These are phyloP conservation scores for Colletotrichum tabaci DNA, from an alignment of 2,329 filamentous ascomycete species.

Conservation along the genomic window DNA sequence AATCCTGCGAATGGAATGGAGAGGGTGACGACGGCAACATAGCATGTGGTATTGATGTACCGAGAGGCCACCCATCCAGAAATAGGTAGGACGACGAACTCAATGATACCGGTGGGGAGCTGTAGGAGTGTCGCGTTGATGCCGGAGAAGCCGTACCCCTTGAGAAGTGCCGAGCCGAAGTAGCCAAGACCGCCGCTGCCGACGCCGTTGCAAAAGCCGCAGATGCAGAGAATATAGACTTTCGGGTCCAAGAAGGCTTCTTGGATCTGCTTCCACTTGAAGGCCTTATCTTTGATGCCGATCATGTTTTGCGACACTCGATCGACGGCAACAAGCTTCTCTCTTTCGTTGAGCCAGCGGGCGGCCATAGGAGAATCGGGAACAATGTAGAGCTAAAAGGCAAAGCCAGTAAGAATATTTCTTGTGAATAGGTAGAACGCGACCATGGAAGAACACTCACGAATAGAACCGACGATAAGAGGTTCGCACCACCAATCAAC, in stretches of 20 bases:
- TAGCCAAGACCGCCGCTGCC: slow-evolving; percentile 11
- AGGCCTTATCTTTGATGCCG: slow-evolving; percentile 51
- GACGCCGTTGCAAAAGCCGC: slow-evolving; percentile 17
- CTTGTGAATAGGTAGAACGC: no score
- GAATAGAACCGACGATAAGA: slow-evolving; percentile 1
- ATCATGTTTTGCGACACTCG: slow-evolving; percentile 53
- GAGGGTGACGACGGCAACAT: slow-evolving; percentile 3
- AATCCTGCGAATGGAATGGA: slow-evolving; percentile 12
- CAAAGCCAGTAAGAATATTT: no score
- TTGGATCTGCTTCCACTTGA: slow-evolving; percentile 49
- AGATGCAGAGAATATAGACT: slow-evolving; percentile 49
- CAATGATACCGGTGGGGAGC: slow-evolving; percentile 13
- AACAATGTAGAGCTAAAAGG: background rate
- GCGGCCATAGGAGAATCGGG: slow-evolving; percentile 8
- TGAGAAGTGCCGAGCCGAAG: slow-evolving; percentile 6
- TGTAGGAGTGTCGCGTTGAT: slow-evolving; percentile 10
- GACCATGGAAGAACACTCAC: slow-evolving; percentile 1
- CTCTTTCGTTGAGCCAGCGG: slow-evolving; percentile 13
- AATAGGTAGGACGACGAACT: slow-evolving; percentile 4
- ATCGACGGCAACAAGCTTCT: slow-evolving; percentile 45
- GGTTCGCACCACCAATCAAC: slow-evolving; percentile 8
- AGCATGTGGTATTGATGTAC: background rate
- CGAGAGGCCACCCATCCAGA: slow-evolving; percentile 10
- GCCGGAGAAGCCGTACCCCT: slow-evolving; percentile 9
- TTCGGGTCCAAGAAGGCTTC: slow-evolving; percentile 52